phyloP scores from a whole-genome alignment of 345 rosid species.

The Ailanthus altissimus region DNA sequence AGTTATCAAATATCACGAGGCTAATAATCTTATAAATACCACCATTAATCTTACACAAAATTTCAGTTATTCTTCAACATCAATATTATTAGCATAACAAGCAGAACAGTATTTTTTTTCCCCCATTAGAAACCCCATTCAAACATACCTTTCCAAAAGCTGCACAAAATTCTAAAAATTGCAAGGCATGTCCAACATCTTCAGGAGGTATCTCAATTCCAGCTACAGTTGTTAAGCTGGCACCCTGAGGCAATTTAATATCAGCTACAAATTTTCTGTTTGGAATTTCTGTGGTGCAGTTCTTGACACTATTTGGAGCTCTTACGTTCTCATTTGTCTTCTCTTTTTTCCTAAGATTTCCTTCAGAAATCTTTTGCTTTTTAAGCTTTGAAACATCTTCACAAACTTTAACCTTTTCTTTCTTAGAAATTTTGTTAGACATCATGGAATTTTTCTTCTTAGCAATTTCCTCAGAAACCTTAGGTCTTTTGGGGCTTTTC shows the following conservation, averaged over 20 bases:
- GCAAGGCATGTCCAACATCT: conserved; percentile 66
- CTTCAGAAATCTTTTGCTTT: conserved; percentile 4
- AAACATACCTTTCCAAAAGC: conserved; percentile 71
- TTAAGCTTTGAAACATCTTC: neutral
- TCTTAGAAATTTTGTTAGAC: neutral
- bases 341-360: conserved; percentile 14
- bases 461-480: conserved; percentile 25
- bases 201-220: conserved; percentile 62
- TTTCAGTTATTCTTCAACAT: neutral
- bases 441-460: conserved; percentile 13
- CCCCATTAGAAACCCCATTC: neutral
- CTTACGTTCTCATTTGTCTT: conserved; percentile 18
- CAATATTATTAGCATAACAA: neutral
- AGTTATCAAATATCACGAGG: neutral
- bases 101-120: neutral
- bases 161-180: conserved; percentile 78
- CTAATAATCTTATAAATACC: neutral
- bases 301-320: conserved; percentile 20
- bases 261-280: conserved; percentile 31
- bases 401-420: neutral
- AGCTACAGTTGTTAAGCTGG: conserved; percentile 45
- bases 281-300: conserved; percentile 14
- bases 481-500: conserved; percentile 23
- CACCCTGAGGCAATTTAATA: conserved; percentile 57
- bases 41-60: neutral